A percentile compares a stretch with the other conserved stretches of the same genome.
phyloP scores from a whole-genome alignment of 2,329 filamentous ascomycete genomes.

The Fusarium chaquense region DNA sequence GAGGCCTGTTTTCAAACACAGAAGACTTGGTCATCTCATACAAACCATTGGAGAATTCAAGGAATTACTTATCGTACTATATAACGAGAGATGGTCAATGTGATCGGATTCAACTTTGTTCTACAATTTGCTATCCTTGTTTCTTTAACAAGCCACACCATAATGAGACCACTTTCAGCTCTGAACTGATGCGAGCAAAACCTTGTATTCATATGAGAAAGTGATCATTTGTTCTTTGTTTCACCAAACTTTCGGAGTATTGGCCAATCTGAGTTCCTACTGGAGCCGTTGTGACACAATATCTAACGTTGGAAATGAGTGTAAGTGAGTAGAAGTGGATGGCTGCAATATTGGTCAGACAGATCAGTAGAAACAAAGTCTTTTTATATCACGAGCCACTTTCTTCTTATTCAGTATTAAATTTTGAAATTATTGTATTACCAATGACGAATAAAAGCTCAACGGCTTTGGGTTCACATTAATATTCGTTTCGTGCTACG shows the following conservation, averaged over 20 bases:
- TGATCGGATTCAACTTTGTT: constrained; percentile 3
- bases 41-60: neutral
- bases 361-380: constrained; percentile 5
- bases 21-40: neutral
- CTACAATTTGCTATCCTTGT: neutral
- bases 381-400: neutral
- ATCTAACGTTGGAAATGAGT: constrained; percentile 28
- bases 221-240: constrained; percentile 16
- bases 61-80: neutral
- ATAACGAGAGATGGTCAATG: neutral
- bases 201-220: constrained; percentile 1
- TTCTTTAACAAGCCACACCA: neutral
- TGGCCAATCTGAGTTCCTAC: constrained; percentile 29
- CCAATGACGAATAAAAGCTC: constrained; percentile 12
- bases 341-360: constrained; percentile 25
- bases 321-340: constrained; percentile 18
- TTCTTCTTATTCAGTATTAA: neutral
- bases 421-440: constrained; percentile 11
- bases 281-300: constrained; percentile 35
- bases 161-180: neutral
- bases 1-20: neutral
- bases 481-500: neutral
- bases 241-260: constrained; percentile 29
- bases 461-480: constrained; percentile 14
- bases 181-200: constrained; percentile 4